Evolutionary conservation across 805 yeast species (phyloP).

Genomic region (Diddensiella caesifluorescens): DNA sequence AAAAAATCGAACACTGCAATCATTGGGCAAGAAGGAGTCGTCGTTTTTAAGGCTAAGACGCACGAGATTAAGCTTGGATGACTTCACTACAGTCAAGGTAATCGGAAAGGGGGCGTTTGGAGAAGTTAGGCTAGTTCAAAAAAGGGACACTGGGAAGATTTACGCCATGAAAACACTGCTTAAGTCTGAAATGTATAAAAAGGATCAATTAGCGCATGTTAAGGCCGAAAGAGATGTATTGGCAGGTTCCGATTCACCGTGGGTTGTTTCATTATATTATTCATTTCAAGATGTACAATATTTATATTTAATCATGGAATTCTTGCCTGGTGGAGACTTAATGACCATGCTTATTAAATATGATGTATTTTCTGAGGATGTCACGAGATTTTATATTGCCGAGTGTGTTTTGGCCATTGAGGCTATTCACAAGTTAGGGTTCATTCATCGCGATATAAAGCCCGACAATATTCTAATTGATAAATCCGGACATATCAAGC

Average conservation of each 20-base stretch:
- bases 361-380: slow-evolving; percentile 91
- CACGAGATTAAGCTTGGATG: slow-evolving; percentile 76
- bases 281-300: slow-evolving; percentile 77
- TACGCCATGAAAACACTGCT: slow-evolving; percentile 91
- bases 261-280: slow-evolving; percentile 80
- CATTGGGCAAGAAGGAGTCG: slow-evolving; percentile 83
- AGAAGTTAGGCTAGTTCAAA: slow-evolving; percentile 91
- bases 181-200: slow-evolving; percentile 89
- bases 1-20: slow-evolving; percentile 70
- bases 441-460: slow-evolving; percentile 94
- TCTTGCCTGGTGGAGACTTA: slow-evolving; percentile 76
- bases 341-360: slow-evolving; percentile 96
- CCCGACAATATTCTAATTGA: slow-evolving; percentile 93
- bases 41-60: slow-evolving; percentile 79
- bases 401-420: slow-evolving; percentile 94
- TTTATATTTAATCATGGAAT: slow-evolving; percentile 74
- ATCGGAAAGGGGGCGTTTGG: slow-evolving; percentile 98
- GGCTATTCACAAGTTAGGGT: slow-evolving; percentile 87
- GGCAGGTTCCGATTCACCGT: slow-evolving; percentile 83
- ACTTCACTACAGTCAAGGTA: slow-evolving; percentile 82
- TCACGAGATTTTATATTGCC: slow-evolving; percentile 84
- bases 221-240: slow-evolving; percentile 94
- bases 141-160: slow-evolving; percentile 83
- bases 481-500: slow-evolving; percentile 63
- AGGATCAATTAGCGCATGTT: slow-evolving; percentile 91